Base-by-base conservation (phyloP, 139 green algal species). In the Asterochloris sp. region DNA sequence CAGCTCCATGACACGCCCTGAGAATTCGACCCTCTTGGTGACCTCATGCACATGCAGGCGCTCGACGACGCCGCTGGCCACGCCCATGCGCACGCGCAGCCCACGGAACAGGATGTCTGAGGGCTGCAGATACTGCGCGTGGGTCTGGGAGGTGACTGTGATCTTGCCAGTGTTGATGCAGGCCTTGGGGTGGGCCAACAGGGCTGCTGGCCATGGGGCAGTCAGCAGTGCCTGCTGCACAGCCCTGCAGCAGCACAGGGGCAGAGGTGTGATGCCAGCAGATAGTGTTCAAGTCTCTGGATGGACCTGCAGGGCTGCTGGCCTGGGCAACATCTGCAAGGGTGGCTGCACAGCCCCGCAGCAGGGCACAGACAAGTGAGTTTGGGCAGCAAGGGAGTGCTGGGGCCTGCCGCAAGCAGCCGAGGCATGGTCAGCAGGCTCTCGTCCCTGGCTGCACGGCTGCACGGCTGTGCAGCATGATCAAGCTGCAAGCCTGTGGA, bases 21-120 rank as follows among this genome's bases (percentile, higher is more conserved):
- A 76, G 78, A 93, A 94, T 85, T 93, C 89, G 14, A 84, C 76
- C 15, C 90, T 84, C 78, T 91, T 89, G 13, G 90, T 94, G 68
- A 93, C 78, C 29, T 82, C 14, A 67, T n/a, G n/a, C 76, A 80
- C 76, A 61, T 80, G 76, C 21, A 80, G 23, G 24, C 79, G 62
- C 24, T 91, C 86, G 15, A 85, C 82, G n/a, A 80, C 23, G 47
- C 90, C 90, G 11, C 87, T 94, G 6, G 85, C 89, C 0, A 92
- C 78, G 47, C 81, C 87, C 83, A 87, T 87, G 21, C 83, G 54
- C 12, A 87, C 82, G 11, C 83, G 64, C 54, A 87, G 75, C 12
- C 83, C 83, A 12, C 80, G 76, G 38, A 87, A 87, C 60, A 85
- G 26, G 12, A 85, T 38, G 6, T 79, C 81, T 29, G 77, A 69